Evolutionary conservation across 2,329 filamentous ascomycete genomes (phyloP).

Genomic region (Apiospora rasikravindrae): DNA sequence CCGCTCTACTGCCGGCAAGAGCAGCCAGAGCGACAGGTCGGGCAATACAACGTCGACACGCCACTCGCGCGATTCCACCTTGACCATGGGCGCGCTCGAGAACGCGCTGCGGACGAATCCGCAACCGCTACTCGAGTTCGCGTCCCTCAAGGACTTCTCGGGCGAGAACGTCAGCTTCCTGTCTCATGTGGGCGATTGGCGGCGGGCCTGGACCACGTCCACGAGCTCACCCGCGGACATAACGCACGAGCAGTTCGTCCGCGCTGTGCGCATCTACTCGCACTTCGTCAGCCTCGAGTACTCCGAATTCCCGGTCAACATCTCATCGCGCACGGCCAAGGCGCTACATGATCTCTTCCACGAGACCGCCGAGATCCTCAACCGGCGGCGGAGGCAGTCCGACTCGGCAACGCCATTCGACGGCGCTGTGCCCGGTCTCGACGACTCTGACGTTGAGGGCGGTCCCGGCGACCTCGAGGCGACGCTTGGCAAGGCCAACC

Average conservation of each 20-base stretch:
- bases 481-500: slow-evolving; percentile 29
- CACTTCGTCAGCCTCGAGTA: slow-evolving; percentile 40
- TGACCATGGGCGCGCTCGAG: slow-evolving; percentile 50
- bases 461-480: slow-evolving; percentile 22
- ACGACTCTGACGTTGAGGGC: neutral
- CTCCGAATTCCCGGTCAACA: slow-evolving; percentile 31
- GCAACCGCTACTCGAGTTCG: slow-evolving; percentile 55
- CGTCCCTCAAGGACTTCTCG: slow-evolving; percentile 60
- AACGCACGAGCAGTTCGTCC: slow-evolving; percentile 25
- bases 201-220: slow-evolving; percentile 29
- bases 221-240: neutral
- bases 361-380: slow-evolving; percentile 25
- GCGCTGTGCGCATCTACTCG: slow-evolving; percentile 30
- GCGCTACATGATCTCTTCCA: slow-evolving; percentile 29
- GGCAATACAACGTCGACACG: slow-evolving; percentile 17
- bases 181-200: slow-evolving; percentile 52
- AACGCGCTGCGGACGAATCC: slow-evolving; percentile 52
- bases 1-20: slow-evolving; percentile 26
- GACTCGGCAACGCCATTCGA: slow-evolving; percentile 28
- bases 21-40: slow-evolving; percentile 25
- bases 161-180: slow-evolving; percentile 65
- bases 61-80: slow-evolving; percentile 25
- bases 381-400: slow-evolving; percentile 20
- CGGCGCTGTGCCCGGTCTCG: neutral
- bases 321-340: slow-evolving; percentile 29